Percentiles rank a stretch among this genome's conserved stretches.
Evolutionary conservation across 2,329 filamentous ascomycete species (phyloP).

Genomic region (Periconia sp.): DNA sequence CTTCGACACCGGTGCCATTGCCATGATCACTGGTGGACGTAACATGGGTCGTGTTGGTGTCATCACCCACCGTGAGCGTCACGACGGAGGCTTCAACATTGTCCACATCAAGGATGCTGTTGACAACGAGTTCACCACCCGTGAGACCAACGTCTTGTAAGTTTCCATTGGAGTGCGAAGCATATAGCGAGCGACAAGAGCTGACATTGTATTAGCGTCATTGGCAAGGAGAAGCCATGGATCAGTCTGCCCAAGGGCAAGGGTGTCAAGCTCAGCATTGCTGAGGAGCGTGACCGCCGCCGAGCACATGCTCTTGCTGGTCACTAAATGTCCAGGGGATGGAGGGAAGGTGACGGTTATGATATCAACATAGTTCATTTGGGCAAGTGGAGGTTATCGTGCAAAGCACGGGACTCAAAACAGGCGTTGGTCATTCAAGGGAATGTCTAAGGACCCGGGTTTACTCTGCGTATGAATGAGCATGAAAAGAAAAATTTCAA

Average conservation of each 20-base stretch:
- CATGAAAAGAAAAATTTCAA: slow-evolving; percentile 31
- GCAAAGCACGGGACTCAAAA: slow-evolving; percentile 32
- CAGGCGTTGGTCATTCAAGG: slow-evolving; percentile 40
- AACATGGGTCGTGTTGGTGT: slow-evolving; percentile 99
- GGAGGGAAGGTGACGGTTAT: slow-evolving; percentile 20
- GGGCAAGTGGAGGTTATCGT: slow-evolving; percentile 27
- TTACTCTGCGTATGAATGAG: slow-evolving; percentile 38
- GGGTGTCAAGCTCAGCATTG: slow-evolving; percentile 97
- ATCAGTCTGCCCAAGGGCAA: slow-evolving; percentile 99
- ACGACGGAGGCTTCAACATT: slow-evolving; percentile 99
- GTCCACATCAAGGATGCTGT: slow-evolving; percentile 99
- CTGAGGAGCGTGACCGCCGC: slow-evolving; percentile 97
- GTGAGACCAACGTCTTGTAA: slow-evolving; percentile 95
- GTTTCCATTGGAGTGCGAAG: slow-evolving; percentile 3
- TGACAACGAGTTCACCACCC: slow-evolving; percentile 99
- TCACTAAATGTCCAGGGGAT: slow-evolving; percentile 46
- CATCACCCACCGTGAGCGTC: slow-evolving; percentile 99
- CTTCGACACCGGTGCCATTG: slow-evolving; percentile 97
- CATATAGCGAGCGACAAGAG: neutral
- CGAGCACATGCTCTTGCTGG: slow-evolving; percentile 67
- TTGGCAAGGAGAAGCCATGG: slow-evolving; percentile 98
- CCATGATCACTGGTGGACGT: slow-evolving; percentile 98
- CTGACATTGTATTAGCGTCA: slow-evolving; percentile 59
- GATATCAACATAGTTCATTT: slow-evolving; percentile 26
- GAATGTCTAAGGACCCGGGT: slow-evolving; percentile 29